phyloP scores from a whole-genome alignment of 192 early-diverging fungal genomes.

The Geranomyces variabilis region DNA sequence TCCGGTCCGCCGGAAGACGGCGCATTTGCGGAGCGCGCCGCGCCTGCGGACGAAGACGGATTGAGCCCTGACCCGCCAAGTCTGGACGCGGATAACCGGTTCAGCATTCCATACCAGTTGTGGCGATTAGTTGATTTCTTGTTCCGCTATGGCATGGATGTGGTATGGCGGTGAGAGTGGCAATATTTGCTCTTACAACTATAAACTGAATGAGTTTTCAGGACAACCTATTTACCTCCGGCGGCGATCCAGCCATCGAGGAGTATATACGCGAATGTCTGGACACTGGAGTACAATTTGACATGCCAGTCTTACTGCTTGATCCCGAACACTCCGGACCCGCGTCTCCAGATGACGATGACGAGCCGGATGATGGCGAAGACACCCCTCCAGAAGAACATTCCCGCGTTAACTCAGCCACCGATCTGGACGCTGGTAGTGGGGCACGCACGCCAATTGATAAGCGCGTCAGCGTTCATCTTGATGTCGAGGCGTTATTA shows the following conservation, averaged over 20 bases:
- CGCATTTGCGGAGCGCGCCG: constrained; percentile 11
- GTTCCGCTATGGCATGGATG: constrained; percentile 64
- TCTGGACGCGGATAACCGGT: constrained; percentile 33
- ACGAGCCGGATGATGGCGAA: background rate
- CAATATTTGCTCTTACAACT: too few species aligned
- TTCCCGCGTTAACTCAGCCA: constrained; percentile 4
- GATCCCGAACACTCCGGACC: constrained; percentile 24
- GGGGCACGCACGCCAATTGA: constrained; percentile 19
- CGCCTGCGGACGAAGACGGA: background rate
- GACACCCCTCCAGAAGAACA: constrained; percentile 1
- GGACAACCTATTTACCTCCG: constrained; percentile 66
- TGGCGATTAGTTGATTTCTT: constrained; percentile 75
- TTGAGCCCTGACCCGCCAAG: constrained; percentile 30
- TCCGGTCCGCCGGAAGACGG: constrained; percentile 32
- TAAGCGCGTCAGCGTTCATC: constrained; percentile 14
- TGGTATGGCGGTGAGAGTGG: constrained; percentile 48
- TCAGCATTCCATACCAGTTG: constrained; percentile 65
- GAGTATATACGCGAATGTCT: constrained; percentile 77
- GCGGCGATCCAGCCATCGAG: constrained; percentile 65
- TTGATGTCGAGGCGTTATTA: constrained; percentile 28
- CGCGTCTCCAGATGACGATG: constrained; percentile 2
- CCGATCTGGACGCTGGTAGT: background rate
- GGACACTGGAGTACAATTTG: constrained; percentile 74
- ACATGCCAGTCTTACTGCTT: constrained; percentile 43
- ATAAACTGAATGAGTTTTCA: constrained; percentile 24